Conservation (phyloP, 2,329 filamentous ascomycete species). For the Beauveria asiatica region DNA sequence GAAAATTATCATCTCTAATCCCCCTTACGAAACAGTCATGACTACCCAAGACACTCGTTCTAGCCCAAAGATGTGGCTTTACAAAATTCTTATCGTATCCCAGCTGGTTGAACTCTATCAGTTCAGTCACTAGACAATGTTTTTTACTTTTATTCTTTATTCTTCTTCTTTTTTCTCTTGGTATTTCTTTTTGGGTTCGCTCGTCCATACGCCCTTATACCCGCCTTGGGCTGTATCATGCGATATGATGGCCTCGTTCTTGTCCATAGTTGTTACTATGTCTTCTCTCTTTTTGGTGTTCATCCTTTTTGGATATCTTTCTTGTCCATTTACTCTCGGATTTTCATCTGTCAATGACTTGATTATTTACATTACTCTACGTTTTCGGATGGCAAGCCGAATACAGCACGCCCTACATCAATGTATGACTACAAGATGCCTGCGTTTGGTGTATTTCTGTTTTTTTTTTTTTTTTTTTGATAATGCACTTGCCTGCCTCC, state of each 20-base stretch:
- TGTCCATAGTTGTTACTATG: neutral
- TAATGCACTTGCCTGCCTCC: no score
- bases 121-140: constrained; percentile 8
- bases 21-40: constrained; percentile 9
- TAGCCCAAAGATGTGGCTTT: constrained; percentile 2
- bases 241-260: constrained; percentile 7
- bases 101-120: constrained; percentile 1
- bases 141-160: neutral
- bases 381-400: neutral
- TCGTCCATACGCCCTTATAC: constrained; percentile 5
- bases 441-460: no score
- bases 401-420: no score
- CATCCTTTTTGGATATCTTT: neutral
- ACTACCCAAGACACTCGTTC: constrained; percentile 6
- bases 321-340: neutral
- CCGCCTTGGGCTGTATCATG: constrained; percentile 7
- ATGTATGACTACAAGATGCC: no score
- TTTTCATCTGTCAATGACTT: neutral
- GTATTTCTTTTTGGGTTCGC: neutral
- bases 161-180: neutral
- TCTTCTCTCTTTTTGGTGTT: neutral
- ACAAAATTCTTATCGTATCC: neutral
- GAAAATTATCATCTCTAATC: neutral
- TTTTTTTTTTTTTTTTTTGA: no score
- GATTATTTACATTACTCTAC: neutral